phyloP scores from a whole-genome alignment of 2,329 filamentous ascomycete genomes.

The Penicillium fuscoglaucum region DNA sequence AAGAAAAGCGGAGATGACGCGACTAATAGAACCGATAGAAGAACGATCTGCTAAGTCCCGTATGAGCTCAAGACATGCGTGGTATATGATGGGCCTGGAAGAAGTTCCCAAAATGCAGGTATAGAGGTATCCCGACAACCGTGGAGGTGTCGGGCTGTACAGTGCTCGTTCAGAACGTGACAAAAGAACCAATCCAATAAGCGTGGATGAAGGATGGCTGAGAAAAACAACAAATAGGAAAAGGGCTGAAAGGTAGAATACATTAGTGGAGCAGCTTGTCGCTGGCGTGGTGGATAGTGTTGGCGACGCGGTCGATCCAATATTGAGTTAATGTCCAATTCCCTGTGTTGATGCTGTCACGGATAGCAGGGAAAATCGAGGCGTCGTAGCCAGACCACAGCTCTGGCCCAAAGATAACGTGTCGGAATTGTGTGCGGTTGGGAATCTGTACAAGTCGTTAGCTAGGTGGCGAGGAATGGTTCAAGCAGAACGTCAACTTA shows the following conservation, averaged over 20 bases:
- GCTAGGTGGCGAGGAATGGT: background rate
- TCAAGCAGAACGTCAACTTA: constrained; percentile 53
- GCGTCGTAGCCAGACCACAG: constrained; percentile 70
- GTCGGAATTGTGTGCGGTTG: constrained; percentile 89
- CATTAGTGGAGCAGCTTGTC: constrained; percentile 45
- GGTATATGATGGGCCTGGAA: constrained; percentile 18
- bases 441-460: constrained; percentile 60
- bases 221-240: constrained; percentile 3
- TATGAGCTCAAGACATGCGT: constrained; percentile 5
- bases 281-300: constrained; percentile 64
- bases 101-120: constrained; percentile 18
- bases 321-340: constrained; percentile 69
- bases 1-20: background rate
- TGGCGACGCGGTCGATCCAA: constrained; percentile 70
- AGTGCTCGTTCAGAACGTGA: constrained; percentile 15
- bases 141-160: constrained; percentile 19
- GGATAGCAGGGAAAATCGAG: constrained; percentile 77
- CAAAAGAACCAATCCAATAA: constrained; percentile 10
- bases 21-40: background rate
- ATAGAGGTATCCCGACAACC: constrained; percentile 8
- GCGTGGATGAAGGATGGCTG: constrained; percentile 1
- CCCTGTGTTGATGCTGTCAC: constrained; percentile 71
- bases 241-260: constrained; percentile 11
- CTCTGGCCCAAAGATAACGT: constrained; percentile 83
- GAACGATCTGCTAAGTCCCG: background rate